phyloP scores from a whole-genome alignment of 306 rosid genomes.

The Benincasa hispida region DNA sequence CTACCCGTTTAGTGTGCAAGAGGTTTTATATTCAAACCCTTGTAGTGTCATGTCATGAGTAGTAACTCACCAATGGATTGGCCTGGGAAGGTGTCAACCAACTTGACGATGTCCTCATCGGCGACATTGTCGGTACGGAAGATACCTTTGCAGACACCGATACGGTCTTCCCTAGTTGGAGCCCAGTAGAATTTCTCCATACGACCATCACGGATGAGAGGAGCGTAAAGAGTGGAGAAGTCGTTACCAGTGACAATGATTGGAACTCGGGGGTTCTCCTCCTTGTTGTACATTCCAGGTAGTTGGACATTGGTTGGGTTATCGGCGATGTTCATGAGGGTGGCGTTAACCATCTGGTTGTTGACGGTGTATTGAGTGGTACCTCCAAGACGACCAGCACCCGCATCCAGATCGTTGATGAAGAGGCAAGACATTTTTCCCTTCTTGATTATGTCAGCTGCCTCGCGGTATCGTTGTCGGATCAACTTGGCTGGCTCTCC shows the following conservation, averaged over 20 bases:
- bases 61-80: slow-evolving; percentile 70
- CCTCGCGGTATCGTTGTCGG: slow-evolving; percentile 93
- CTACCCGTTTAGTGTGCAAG: no score
- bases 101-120: slow-evolving; percentile 32
- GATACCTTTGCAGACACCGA: slow-evolving; percentile 86
- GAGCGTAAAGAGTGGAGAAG: slow-evolving; percentile 91
- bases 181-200: slow-evolving; percentile 99
- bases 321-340: slow-evolving; percentile 98
- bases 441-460: slow-evolving; percentile 78
- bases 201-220: slow-evolving; percentile 98
- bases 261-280: slow-evolving; percentile 89
- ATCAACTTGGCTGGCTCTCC: slow-evolving; percentile 97
- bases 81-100: slow-evolving; percentile 95
- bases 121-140: slow-evolving; percentile 53
- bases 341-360: slow-evolving; percentile 99
- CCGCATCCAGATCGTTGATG: slow-evolving; percentile 96
- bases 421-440: slow-evolving; percentile 86
- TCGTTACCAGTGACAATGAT: slow-evolving; percentile 94
- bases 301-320: slow-evolving; percentile 92
- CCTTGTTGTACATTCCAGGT: slow-evolving; percentile 99
- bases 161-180: slow-evolving; percentile 72
- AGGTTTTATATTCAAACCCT: no score
- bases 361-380: slow-evolving; percentile 96
- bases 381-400: slow-evolving; percentile 93
- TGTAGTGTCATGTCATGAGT: neutral